A percentile compares a stretch with the other conserved stretches of the same genome.
Conservation (phyloP, 805 yeast species). For the Blastobotrys terrestris region DNA sequence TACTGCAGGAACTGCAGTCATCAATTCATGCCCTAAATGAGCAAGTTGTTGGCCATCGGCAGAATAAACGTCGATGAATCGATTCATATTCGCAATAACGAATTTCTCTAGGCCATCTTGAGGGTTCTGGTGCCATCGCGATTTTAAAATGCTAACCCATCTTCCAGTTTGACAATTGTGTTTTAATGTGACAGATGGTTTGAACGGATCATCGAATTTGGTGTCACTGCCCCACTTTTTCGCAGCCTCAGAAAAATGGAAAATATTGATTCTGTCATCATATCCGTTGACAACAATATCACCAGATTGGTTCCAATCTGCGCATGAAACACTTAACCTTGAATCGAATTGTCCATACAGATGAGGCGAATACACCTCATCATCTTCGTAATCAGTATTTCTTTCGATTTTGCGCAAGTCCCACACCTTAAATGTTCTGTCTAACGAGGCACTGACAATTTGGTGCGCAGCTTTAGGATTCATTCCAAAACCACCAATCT, state of each 20-base stretch:
- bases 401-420: constrained; percentile 49
- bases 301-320: constrained; percentile 68
- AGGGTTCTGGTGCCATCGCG: constrained; percentile 78
- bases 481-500: constrained; percentile 82
- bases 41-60: constrained; percentile 73
- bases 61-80: constrained; percentile 76
- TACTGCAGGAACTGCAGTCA: constrained; percentile 94
- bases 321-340: constrained; percentile 73
- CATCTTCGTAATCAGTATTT: constrained; percentile 15
- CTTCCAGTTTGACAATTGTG: constrained; percentile 97
- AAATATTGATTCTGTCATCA: constrained; percentile 74
- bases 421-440: constrained; percentile 80
- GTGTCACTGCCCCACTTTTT: constrained; percentile 18
- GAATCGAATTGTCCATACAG: constrained; percentile 59
- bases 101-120: constrained; percentile 71
- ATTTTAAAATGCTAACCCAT: constrained; percentile 90
- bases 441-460: constrained; percentile 84
- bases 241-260: constrained; percentile 42
- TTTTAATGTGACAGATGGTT: constrained; percentile 57
- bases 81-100: constrained; percentile 89
- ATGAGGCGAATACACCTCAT: constrained; percentile 38
- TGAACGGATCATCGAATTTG: constrained; percentile 32
- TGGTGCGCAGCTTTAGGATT: constrained; percentile 63
- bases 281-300: constrained; percentile 88
- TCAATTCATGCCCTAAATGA: constrained; percentile 53